Conservation (phyloP, 2,329 filamentous ascomycete genomes). For the Pyrenophora graminea region DNA sequence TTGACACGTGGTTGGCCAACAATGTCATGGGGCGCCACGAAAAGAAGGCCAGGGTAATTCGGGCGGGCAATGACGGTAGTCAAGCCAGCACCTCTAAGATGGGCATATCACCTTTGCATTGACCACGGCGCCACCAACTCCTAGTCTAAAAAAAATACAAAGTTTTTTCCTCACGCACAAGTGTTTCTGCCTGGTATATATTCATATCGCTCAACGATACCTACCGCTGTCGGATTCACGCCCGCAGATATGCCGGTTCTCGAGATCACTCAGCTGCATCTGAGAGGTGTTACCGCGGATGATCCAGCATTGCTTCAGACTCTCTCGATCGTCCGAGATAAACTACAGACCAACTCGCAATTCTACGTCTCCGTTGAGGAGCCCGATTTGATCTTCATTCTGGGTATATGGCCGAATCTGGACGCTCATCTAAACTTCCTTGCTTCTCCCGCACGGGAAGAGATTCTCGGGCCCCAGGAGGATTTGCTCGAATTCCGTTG, state of each 20-base stretch:
- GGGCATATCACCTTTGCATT: too few relatives aligned
- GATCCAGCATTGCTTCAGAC: slow-evolving; percentile 31
- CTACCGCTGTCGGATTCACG: slow-evolving; percentile 20
- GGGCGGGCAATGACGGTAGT: too few relatives aligned
- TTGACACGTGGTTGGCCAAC: too few relatives aligned
- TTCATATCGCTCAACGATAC: slow-evolving; percentile 34
- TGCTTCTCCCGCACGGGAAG: slow-evolving; percentile 30
- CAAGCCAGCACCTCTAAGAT: too few relatives aligned
- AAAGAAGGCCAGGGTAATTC: too few relatives aligned
- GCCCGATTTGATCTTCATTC: slow-evolving; percentile 35
- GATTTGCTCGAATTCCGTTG: slow-evolving; percentile 36
- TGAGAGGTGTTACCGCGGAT: slow-evolving; percentile 24
- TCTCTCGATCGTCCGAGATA: slow-evolving; percentile 35
- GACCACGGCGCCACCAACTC: too few relatives aligned
- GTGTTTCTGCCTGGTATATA: slow-evolving; percentile 16
- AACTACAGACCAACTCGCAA: slow-evolving; percentile 31
- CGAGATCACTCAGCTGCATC: slow-evolving; percentile 35
- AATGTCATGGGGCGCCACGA: too few relatives aligned
- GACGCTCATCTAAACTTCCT: slow-evolving; percentile 35
- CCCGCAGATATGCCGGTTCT: slow-evolving; percentile 31
- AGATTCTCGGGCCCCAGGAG: slow-evolving; percentile 37
- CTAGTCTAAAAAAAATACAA: too few relatives aligned
- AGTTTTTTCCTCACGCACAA: not conserved
- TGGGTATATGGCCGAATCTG: slow-evolving; percentile 38
- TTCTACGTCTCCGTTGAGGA: slow-evolving; percentile 40